Evolutionary conservation across 2,329 filamentous ascomycete genomes (phyloP).

Genomic region (Nannizzia gypsea): DNA sequence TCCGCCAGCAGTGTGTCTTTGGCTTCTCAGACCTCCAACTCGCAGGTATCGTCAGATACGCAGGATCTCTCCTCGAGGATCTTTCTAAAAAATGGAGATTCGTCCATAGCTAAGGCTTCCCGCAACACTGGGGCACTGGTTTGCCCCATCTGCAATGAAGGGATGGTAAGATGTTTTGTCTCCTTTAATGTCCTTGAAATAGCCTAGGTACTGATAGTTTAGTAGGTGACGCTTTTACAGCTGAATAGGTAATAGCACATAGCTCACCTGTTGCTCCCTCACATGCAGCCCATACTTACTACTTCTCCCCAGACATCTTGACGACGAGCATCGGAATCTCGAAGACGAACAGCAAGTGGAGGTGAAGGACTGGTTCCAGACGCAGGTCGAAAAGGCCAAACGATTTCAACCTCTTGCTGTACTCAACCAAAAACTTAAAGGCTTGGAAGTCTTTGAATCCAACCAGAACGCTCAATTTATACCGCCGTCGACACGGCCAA

Average conservation of each 20-base stretch:
- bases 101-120: conserved; percentile 33
- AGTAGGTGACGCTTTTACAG: conserved; percentile 76
- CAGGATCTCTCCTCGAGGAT: conserved; percentile 76
- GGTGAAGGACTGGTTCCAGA: conserved; percentile 94
- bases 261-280: conserved; percentile 13
- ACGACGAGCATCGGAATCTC: conserved; percentile 81
- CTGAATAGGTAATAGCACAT: conserved; percentile 54
- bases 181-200: not conserved
- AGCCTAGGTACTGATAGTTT: conserved; percentile 6
- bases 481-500: conserved; percentile 21
- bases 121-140: conserved; percentile 53
- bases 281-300: conserved; percentile 11
- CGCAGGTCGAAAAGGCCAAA: conserved; percentile 85
- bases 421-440: conserved; percentile 86
- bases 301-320: conserved; percentile 50
- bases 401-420: conserved; percentile 83
- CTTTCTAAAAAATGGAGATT: conserved; percentile 51
- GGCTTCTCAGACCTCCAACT: conserved; percentile 62
- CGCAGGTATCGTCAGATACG: conserved; percentile 55
- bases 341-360: conserved; percentile 83
- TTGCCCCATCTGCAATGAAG: conserved; percentile 96
- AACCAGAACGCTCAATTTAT: conserved; percentile 53
- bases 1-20: conserved; percentile 65
- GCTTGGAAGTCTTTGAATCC: conserved; percentile 85
- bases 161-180: conserved; percentile 57